Base-by-base conservation (phyloP, 164 flowering plant genomes). In the Magnolia changhungtana region DNA sequence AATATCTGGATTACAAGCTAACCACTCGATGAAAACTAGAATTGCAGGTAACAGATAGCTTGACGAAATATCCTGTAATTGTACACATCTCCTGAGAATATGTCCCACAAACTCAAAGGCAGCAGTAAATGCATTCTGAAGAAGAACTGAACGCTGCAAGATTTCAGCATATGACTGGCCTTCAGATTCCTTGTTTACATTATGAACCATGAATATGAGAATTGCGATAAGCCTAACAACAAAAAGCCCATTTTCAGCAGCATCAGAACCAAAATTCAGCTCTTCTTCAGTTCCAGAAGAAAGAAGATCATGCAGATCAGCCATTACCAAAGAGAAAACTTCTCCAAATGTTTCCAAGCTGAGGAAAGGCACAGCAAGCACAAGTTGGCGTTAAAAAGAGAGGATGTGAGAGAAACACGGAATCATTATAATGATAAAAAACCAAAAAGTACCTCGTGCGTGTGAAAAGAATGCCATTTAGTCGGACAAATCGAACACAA, bases 391-490 rank as follows among this genome's bases (percentile, higher is more conserved):
- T 10, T 59, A 21, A 9, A 50, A 55, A 63, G 61, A 77, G 20
- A 37, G 45, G 45, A 37, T 51, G 50, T 14, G 50, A 2, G 19
- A 50, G 16, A 6, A 31, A 31, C 63, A 29, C 8, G 14, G 16
- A 69, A 65, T 11, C 31, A 69, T 31, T 23, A 37, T 21, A 23
- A 49, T 49, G 7, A 24, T 64, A n/a, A 66, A 20, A 21, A 72
- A 8, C 31, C 45, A 37, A 37, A 70, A 70, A 73, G 75, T 86
- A 96, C 99, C 99, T 96, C 78, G 97, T 93, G 52, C 93, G 91
- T 2, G 98, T 94, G 79, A 96, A 96, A 45, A 96, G 91, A 79
- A 96, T 90, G 68, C 99, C 99, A 90, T 90, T 91, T 11, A 96
- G 84, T 63, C 98, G 88, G 50, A 96, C 91, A 88, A 92, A 96